Evolutionary conservation across 352 stramenopile species (phyloP).

Genomic region (Hyaloperonospora brassicae): DNA sequence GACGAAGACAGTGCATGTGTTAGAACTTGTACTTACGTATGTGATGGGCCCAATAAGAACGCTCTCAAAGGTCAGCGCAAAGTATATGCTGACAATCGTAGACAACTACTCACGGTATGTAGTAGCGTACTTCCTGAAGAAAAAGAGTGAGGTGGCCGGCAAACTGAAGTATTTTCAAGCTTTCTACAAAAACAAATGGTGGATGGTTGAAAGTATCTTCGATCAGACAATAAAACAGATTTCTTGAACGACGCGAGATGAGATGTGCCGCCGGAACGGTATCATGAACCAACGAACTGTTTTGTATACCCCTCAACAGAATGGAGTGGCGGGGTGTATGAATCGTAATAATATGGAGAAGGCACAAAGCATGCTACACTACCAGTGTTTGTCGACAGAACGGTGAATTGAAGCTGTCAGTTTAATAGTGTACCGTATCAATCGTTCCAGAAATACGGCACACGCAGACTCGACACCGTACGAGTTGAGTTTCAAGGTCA

Average conservation of each 20-base stretch:
- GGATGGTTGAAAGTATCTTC: neutral
- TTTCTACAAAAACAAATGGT: neutral
- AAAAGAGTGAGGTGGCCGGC: no score
- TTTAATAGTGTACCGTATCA: no score
- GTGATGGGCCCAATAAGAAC: neutral
- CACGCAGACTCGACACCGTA: conserved; percentile 10
- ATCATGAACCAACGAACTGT: conserved; percentile 1
- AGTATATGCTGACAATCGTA: neutral
- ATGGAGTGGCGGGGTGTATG: conserved; percentile 1
- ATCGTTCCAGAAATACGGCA: neutral
- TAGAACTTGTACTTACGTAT: neutral
- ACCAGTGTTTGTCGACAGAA: no score
- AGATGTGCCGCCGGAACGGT: no score
- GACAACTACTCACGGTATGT: neutral
- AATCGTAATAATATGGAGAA: no score
- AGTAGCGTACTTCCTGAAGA: neutral
- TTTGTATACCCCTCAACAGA: conserved; percentile 1
- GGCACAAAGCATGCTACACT: no score
- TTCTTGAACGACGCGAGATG: neutral
- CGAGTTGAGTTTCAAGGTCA: conserved; percentile 15
- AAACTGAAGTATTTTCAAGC: neutral
- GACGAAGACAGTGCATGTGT: neutral
- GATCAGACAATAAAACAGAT: neutral
- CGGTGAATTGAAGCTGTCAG: no score
- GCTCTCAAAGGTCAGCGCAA: neutral